Base-by-base conservation (phyloP, 1,284 basidiomycete genomes). In the Testicularia cyperi region DNA sequence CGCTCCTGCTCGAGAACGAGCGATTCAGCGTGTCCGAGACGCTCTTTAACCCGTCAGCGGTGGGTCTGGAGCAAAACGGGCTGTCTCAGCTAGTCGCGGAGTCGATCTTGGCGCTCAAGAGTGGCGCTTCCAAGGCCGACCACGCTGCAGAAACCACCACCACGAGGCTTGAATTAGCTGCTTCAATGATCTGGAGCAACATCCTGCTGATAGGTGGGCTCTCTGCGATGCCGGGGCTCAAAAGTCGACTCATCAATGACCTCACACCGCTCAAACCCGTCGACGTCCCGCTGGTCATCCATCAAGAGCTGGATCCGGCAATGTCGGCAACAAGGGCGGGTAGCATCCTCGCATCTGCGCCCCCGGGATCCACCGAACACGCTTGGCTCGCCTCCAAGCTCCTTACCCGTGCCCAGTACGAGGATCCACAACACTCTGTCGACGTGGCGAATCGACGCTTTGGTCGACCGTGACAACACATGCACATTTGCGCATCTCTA, bases 181-280 rank as follows among this genome's bases (percentile, higher is more conserved):
- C 85, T 63, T 90, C 88, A 20, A 84, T 95, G 84, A 91, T 91
- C 77, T 96, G 91, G 91, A 84, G 84, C 27, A 90, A 96, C 75
- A 90, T 97, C 56, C 86, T 88, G 5, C 79, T 95, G 48, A 83
- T 91, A 60, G 92, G 92, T 38, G 92, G 92, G 6, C 86, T 84
- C 70, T 84, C 85, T 4, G 83, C 84, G 63, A 23, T 22, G 16
- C 18, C 20, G 33, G 83, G 92, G 58, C 81, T 85, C 33, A 87
- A 86, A 18, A 78, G 82, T 40, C 80, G 92, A 77, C 77, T 96
- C 89, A 21, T 29, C 12, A 41, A 54, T 22, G 69, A 72, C 22
- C 42, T 71, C 12, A 41, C 55, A 5, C 33, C 45, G 13, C 18
- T 63, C 5, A 58, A 64, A 1, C 69, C 69, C 2, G 41, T 29